Conservation (phyloP, 2,329 filamentous ascomycete genomes). For the Hortaea werneckii region DNA sequence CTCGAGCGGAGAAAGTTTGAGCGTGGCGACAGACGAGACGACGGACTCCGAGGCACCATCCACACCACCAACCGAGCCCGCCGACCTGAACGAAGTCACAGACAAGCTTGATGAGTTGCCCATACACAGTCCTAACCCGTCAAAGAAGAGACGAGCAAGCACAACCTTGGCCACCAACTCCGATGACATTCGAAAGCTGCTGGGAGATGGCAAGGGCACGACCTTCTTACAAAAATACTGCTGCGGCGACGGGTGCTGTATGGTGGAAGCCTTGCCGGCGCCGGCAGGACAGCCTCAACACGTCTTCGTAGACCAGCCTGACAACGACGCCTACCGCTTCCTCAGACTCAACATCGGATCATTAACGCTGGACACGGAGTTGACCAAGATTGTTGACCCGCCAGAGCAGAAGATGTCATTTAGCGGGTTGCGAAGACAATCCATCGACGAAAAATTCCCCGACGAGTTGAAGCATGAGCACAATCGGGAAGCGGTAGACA, state of each 20-base stretch:
- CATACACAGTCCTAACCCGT: constrained; percentile 13
- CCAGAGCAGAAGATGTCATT: constrained; percentile 63
- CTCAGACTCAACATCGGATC: constrained; percentile 66
- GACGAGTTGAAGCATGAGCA: constrained; percentile 33
- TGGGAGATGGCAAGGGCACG: constrained; percentile 48
- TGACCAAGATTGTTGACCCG: constrained; percentile 62
- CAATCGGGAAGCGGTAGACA: constrained; percentile 31
- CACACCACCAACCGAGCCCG: constrained; percentile 34
- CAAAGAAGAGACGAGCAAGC: constrained; percentile 21
- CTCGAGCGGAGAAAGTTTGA: constrained; percentile 22
- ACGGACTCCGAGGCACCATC: constrained; percentile 34
- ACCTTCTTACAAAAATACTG: constrained; percentile 53
- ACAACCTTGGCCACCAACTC: constrained; percentile 39
- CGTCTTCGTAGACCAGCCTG: constrained; percentile 48
- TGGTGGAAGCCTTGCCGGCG: constrained; percentile 44
- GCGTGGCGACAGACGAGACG: constrained; percentile 24
- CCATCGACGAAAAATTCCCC: constrained; percentile 47
- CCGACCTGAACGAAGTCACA: constrained; percentile 30
- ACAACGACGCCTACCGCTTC: constrained; percentile 76
- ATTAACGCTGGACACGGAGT: constrained; percentile 57
- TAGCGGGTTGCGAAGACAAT: constrained; percentile 17
- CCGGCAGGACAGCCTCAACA: constrained; percentile 34
- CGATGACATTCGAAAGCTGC: constrained; percentile 47
- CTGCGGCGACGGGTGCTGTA: constrained; percentile 55
- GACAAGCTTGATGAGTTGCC: constrained; percentile 31